Evolutionary conservation across 768 basidiomycete species (phyloP), one percentile per base, ranked within the genome.

Genomic region (Auricularia auricula-judae): DNA sequence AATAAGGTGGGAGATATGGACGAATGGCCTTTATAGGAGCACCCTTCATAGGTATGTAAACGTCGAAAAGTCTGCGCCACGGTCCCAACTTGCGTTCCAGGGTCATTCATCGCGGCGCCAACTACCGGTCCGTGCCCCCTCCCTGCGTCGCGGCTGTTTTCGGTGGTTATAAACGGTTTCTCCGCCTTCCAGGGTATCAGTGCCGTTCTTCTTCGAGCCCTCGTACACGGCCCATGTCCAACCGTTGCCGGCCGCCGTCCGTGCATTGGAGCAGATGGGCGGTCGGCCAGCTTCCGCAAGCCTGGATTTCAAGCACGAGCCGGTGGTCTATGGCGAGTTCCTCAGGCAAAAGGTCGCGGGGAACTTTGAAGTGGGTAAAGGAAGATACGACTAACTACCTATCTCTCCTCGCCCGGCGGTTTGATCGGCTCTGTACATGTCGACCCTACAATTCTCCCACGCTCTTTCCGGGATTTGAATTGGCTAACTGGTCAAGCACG

Each of bases 171-270:
- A 10, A 42, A 35, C 33, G 8, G 54, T 39, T 58, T 39, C 43
- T 3, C 23, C 18, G 18, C 36, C 53, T 33, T 58, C 5, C 64
- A 92, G 90, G 8, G 56, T 59, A 33, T 59, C 56, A 4, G 81
- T 95, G 21, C 94, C 94, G 0, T 96, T 96, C 76, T 97, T 97
- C 80, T 96, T 90, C 67, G 94, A 96, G 73, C 93, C 94, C 0
- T 91, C 90, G 65, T 93, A 91, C 70, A 78, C 86, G 65, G 89
- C 93, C 0, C 65, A 77, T 1, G 76, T 97, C 59, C 74, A 79
- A 67, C 89, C 92, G 0, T 76, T 95, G 4, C 77, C 78, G 3
- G 85, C 86, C 4, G 86, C 84, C 0, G 70, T 80, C 34, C 81
- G 86, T 39, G 69, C 81, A 10, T 78, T 77, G 64, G 68, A 74